A percentile compares a stretch with the other conserved stretches of the same genome.
phyloP scores from a whole-genome alignment of 805 yeast genomes.

The Wickerhamomyces strasburgensis region DNA sequence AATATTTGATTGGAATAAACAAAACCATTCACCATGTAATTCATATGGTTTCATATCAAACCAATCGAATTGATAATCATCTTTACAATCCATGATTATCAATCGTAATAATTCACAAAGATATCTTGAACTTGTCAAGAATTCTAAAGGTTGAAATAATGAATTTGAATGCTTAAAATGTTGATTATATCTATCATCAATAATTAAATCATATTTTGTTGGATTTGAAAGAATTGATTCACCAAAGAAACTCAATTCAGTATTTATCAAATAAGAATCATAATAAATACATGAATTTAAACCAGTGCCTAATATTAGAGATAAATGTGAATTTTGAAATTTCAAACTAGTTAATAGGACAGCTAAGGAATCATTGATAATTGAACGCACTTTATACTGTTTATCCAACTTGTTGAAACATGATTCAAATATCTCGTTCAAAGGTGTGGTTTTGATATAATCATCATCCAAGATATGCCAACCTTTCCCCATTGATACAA shows the following conservation, averaged over 20 bases:
- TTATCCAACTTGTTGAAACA: conserved; percentile 26
- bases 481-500: conserved; percentile 59
- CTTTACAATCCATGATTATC: conserved; percentile 14
- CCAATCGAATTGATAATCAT: not conserved
- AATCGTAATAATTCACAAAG: conserved; percentile 48
- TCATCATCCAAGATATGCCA: conserved; percentile 33
- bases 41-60: not conserved
- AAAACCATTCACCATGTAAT: conserved; percentile 13
- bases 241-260: conserved; percentile 57
- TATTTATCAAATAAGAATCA: conserved; percentile 34
- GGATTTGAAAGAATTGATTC: conserved; percentile 25
- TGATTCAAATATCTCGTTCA: conserved; percentile 37
- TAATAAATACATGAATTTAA: conserved; percentile 45
- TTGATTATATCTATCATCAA: conserved; percentile 30
- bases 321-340: conserved; percentile 33
- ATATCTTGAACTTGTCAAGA: conserved; percentile 51
- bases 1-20: too few species aligned
- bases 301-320: conserved; percentile 68
- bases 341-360: conserved; percentile 39
- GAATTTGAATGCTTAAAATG: conserved; percentile 9
- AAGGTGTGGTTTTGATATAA: conserved; percentile 37
- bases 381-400: conserved; percentile 35
- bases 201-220: conserved; percentile 35
- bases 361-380: conserved; percentile 64
- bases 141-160: conserved; percentile 52